phyloP scores from a whole-genome alignment of 306 rosid genomes.

The Medicago lupulina region DNA sequence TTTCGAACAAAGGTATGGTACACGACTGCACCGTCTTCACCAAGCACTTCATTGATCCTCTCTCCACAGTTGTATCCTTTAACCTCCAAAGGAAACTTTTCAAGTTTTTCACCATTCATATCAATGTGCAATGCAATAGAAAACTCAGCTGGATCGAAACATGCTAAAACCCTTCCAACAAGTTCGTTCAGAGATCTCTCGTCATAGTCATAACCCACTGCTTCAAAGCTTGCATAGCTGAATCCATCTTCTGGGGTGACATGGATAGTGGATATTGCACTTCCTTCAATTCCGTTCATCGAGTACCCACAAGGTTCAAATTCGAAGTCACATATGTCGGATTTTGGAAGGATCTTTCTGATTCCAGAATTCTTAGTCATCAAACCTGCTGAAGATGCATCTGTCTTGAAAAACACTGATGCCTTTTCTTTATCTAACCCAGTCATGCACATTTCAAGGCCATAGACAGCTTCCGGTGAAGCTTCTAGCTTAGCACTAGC shows the following conservation, averaged over 20 bases:
- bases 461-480: slow-evolving; percentile 55
- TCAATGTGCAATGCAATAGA: slow-evolving; percentile 78
- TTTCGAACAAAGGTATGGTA: slow-evolving; percentile 56
- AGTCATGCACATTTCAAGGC: slow-evolving; percentile 97
- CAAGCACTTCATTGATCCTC: slow-evolving; percentile 59
- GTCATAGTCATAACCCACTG: slow-evolving; percentile 71
- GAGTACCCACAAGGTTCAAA: slow-evolving; percentile 98
- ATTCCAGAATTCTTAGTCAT: slow-evolving; percentile 83
- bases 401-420: slow-evolving; percentile 70
- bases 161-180: slow-evolving; percentile 71
- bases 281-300: slow-evolving; percentile 85
- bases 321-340: slow-evolving; percentile 86
- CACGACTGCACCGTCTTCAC: slow-evolving; percentile 59
- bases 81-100: slow-evolving; percentile 55
- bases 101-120: slow-evolving; percentile 38
- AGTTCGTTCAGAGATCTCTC: slow-evolving; percentile 53
- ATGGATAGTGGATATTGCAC: slow-evolving; percentile 87
- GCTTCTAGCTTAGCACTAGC: slow-evolving; percentile 56
- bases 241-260: slow-evolving; percentile 97
- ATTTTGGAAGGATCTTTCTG: slow-evolving; percentile 75
- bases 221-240: slow-evolving; percentile 95
- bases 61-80: slow-evolving; percentile 62
- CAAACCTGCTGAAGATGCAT: slow-evolving; percentile 56
- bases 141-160: slow-evolving; percentile 83
- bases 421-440: slow-evolving; percentile 73